Evolutionary conservation across 495 filamentous ascomycete genomes (phyloP).

Genomic region (Aspergillus kassunensis): DNA sequence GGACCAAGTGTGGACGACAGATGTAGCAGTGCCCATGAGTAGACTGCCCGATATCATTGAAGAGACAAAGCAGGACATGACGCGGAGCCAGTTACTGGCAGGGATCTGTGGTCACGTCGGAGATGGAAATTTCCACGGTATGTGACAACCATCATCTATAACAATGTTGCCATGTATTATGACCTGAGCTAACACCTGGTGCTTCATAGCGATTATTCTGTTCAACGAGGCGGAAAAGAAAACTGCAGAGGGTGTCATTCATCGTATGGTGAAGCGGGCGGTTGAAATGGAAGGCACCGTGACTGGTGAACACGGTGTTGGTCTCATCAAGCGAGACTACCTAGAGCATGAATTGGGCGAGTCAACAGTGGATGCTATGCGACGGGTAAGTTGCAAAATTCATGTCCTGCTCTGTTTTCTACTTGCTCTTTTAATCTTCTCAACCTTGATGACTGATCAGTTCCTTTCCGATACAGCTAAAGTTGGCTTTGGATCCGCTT

Average conservation of each 20-base stretch:
- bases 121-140: constrained; percentile 64
- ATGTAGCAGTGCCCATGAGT: constrained; percentile 64
- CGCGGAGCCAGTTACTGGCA: constrained; percentile 50
- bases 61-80: constrained; percentile 56
- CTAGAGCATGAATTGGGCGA: constrained; percentile 28
- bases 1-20: constrained; percentile 63
- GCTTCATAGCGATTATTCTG: constrained; percentile 13
- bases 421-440: too few species aligned
- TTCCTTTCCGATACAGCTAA: constrained; percentile 39
- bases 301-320: constrained; percentile 62
- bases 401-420: too few species aligned
- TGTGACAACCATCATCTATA: constrained; percentile 8
- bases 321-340: constrained; percentile 60
- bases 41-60: constrained; percentile 61
- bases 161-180: neutral
- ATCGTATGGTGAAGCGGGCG: constrained; percentile 58
- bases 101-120: constrained; percentile 66
- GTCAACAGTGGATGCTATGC: constrained; percentile 55
- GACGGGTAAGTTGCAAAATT: constrained; percentile 52
- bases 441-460: constrained; percentile 9
- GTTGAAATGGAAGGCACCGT: constrained; percentile 63
- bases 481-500: constrained; percentile 61
- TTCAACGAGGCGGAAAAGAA: constrained; percentile 48
- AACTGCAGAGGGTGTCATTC: constrained; percentile 49
- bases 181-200: neutral